Percentiles rank a stretch among this genome's conserved stretches.
These are phyloP conservation scores for Bassia scoparia DNA, from an alignment of 148 eudicot species.

Conservation along the genomic window DNA sequence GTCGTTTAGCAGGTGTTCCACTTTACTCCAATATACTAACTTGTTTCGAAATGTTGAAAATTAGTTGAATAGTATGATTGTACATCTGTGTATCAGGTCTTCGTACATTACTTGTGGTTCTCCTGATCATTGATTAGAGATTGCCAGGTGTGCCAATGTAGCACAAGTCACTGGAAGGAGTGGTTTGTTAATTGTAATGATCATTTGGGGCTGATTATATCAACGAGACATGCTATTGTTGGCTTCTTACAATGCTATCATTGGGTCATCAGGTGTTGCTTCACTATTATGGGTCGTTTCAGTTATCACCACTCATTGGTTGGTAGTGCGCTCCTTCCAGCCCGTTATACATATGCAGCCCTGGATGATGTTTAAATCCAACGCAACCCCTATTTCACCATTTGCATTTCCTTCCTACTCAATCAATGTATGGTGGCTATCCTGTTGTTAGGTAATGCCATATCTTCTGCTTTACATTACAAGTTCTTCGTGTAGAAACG, in stretches of 20 bases:
- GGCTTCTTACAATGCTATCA: conserved; percentile 13
- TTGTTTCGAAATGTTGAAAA: too few relatives aligned
- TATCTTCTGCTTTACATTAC: background rate
- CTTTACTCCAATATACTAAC: too few relatives aligned
- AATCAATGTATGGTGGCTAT: conserved; percentile 39
- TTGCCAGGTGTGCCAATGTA: conserved; percentile 47
- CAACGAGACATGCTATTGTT: background rate
- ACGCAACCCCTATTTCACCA: conserved; percentile 42
- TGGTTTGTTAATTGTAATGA: background rate
- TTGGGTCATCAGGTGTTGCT: conserved; percentile 35
- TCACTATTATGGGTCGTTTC: conserved; percentile 37
- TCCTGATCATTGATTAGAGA: conserved; percentile 66
- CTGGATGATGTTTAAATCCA: conserved; percentile 50
- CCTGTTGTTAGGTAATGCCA: conserved; percentile 44
- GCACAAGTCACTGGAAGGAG: conserved; percentile 29
- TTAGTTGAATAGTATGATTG: background rate
- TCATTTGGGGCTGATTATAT: background rate
- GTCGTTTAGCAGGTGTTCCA: too few relatives aligned
- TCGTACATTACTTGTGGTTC: conserved; percentile 62
- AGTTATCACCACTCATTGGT: conserved; percentile 57
- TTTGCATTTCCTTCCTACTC: conserved; percentile 37
- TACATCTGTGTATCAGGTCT: conserved; percentile 33
- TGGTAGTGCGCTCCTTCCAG: conserved; percentile 33
- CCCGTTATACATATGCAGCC: conserved; percentile 49
- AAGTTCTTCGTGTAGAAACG: too few relatives aligned